Evolutionary conservation across 805 yeast species (phyloP).

Genomic region (Clavispora vitiphila): DNA sequence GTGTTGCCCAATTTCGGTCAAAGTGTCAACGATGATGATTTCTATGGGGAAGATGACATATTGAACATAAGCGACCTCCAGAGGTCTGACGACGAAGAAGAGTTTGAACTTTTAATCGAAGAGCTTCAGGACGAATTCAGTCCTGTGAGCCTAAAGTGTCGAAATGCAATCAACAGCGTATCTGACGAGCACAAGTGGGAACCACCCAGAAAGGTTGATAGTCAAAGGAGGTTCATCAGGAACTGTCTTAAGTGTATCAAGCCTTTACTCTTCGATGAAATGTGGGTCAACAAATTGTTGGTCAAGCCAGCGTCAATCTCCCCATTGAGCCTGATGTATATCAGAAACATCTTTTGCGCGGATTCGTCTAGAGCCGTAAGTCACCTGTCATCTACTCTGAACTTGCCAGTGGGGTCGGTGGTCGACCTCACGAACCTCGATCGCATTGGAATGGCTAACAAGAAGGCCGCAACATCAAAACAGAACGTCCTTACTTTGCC

Average conservation of each 20-base stretch:
- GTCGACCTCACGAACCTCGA: neutral
- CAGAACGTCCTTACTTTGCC: slow-evolving; percentile 4
- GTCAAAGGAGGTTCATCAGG: slow-evolving; percentile 39
- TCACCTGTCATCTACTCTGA: slow-evolving; percentile 1
- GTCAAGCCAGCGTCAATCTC: slow-evolving; percentile 34
- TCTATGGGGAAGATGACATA: slow-evolving; percentile 26
- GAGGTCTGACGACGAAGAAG: slow-evolving; percentile 28
- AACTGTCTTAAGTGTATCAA: slow-evolving; percentile 56
- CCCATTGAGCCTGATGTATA: slow-evolving; percentile 14
- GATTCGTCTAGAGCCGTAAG: neutral
- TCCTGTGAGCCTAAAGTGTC: neutral
- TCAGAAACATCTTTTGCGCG: slow-evolving; percentile 1
- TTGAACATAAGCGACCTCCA: slow-evolving; percentile 24
- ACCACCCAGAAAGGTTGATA: slow-evolving; percentile 36
- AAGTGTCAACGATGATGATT: slow-evolving; percentile 7
- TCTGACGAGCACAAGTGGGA: slow-evolving; percentile 37
- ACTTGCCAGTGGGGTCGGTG: neutral
- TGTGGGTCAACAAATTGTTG: slow-evolving; percentile 48
- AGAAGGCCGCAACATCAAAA: neutral
- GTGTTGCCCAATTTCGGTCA: neutral
- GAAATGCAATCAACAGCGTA: neutral
- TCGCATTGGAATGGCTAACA: neutral
- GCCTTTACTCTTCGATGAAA: slow-evolving; percentile 46
- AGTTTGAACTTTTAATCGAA: slow-evolving; percentile 19
- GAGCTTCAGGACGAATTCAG: slow-evolving; percentile 7